Evolutionary conservation across 805 yeast genomes (phyloP).

Genomic region (Vanderwaltozyma polyspora): DNA sequence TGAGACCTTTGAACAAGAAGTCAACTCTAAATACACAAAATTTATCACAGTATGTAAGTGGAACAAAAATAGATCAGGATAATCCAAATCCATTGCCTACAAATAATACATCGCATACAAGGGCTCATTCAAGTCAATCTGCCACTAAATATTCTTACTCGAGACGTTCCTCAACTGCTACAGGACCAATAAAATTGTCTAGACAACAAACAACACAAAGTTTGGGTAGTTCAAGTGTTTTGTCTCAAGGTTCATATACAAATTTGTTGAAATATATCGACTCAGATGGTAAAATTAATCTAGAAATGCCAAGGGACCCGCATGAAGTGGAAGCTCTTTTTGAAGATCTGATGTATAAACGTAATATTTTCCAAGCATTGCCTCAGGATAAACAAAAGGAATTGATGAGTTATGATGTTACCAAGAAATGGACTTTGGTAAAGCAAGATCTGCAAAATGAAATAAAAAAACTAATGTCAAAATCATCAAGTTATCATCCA

Average conservation of each 20-base stretch:
- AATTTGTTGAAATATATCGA: conserved; percentile 21
- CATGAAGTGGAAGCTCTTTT: conserved; percentile 64
- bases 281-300: conserved; percentile 23
- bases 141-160: conserved; percentile 20
- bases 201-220: conserved; percentile 22
- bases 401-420: conserved; percentile 60
- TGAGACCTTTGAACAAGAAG: conserved; percentile 20
- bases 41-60: conserved; percentile 20
- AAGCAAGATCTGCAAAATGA: conserved; percentile 79
- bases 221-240: conserved; percentile 13
- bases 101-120: conserved; percentile 6
- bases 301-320: conserved; percentile 60
- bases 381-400: conserved; percentile 68
- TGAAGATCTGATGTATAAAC: conserved; percentile 65
- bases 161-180: conserved; percentile 2
- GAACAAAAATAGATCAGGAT: conserved; percentile 5
- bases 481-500: neutral
- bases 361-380: conserved; percentile 56
- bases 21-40: conserved; percentile 20
- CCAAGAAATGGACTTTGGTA: conserved; percentile 85
- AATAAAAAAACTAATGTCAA: conserved; percentile 37
- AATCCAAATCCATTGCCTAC: conserved; percentile 1
- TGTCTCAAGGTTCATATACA: conserved; percentile 20
- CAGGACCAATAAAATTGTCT: conserved; percentile 6
- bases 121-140: conserved; percentile 16